These are phyloP conservation scores for Colletotrichum lindemuthianum DNA, from an alignment of 2,329 filamentous ascomycete genomes.

Conservation along the genomic window DNA sequence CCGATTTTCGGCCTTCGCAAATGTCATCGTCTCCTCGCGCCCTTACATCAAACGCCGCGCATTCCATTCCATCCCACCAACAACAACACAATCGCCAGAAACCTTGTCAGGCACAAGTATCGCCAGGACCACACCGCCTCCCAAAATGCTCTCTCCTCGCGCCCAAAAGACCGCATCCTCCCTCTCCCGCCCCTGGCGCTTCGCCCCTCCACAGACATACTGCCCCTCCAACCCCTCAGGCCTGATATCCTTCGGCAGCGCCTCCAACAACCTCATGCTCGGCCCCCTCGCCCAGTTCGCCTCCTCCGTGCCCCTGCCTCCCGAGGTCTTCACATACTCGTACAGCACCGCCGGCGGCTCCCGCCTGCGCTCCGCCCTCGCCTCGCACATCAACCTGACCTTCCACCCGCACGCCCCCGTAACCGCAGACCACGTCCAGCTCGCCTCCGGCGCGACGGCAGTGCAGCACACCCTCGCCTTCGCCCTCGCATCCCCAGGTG, in stretches of 20 bases:
- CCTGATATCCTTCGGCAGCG: slow-evolving; percentile 27
- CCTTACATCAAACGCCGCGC: neutral
- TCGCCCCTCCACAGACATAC: slow-evolving; percentile 24
- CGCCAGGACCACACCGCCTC: no score
- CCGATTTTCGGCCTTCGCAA: no score
- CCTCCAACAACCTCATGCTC: slow-evolving; percentile 25
- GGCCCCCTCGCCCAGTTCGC: slow-evolving; percentile 18
- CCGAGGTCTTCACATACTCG: slow-evolving; percentile 48
- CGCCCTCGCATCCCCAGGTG: slow-evolving; percentile 49
- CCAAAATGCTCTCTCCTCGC: slow-evolving; percentile 15
- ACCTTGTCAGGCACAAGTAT: neutral
- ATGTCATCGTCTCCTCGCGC: neutral
- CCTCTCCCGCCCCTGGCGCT: slow-evolving; percentile 26
- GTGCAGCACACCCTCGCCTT: slow-evolving; percentile 53
- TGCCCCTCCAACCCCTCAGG: slow-evolving; percentile 16
- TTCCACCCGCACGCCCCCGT: slow-evolving; percentile 46
- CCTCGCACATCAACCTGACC: slow-evolving; percentile 50
- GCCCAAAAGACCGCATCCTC: slow-evolving; percentile 12
- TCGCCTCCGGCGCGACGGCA: slow-evolving; percentile 49
- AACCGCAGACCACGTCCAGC: slow-evolving; percentile 44
- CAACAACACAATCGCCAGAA: neutral
- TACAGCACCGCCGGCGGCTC: slow-evolving; percentile 48
- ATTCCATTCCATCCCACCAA: neutral
- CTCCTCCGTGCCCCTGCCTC: slow-evolving; percentile 5
- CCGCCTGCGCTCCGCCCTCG: slow-evolving; percentile 46